Evolutionary conservation across 345 rosid species (phyloP), one percentile per base, ranked within the genome.

Genomic region (Arabidopsis suecica): DNA sequence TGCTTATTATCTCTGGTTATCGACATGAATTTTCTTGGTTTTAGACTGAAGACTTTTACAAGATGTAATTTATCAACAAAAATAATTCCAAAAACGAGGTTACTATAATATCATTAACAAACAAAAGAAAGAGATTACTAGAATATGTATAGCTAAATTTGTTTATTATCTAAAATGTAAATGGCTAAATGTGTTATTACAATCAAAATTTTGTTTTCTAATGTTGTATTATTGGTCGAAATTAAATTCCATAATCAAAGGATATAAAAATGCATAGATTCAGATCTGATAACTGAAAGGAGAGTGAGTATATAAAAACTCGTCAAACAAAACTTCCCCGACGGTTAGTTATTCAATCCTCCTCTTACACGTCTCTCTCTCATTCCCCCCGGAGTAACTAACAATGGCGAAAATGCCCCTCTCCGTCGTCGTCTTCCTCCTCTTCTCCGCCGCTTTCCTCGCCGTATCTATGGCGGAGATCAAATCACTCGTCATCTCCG

Each of bases 401-500:
- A 68, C 76, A 71, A 86, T 86, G 93, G 80, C 85, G 82, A 86
- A 80, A 51, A 48, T 32, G 41, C 77, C 90, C 55, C 45, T 53
- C 57, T 33, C 73, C 73, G 64, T 63, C 53, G 38, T 68, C 76
- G 14, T 60, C 22, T 11, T 81, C 74, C 71, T 80, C 79, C 54
- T 86, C 71, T 4, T 82, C 69, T 48, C 49, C 80, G 8, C 51
- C 58, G 63, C 18, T 16, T 16, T 16, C 18, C 18, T 16, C 18
- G 18, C 18, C 18, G 18, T 16, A 16, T 16, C 18, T 16, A 41
- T 78, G 47, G 90, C 90, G 20, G 93, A 88, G 90, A 88, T 88
- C 83, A 88, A 86, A 83, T 65, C 89, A 75, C 84, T 93, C 2
- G 83, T 70, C 1, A 87, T 93, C 77, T 47, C 82, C 47, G 72